Evolutionary conservation across 192 early-diverging fungal species (phyloP), one percentile per base, ranked within the genome.

Genomic region (Phlyctochytrium bullatum): DNA sequence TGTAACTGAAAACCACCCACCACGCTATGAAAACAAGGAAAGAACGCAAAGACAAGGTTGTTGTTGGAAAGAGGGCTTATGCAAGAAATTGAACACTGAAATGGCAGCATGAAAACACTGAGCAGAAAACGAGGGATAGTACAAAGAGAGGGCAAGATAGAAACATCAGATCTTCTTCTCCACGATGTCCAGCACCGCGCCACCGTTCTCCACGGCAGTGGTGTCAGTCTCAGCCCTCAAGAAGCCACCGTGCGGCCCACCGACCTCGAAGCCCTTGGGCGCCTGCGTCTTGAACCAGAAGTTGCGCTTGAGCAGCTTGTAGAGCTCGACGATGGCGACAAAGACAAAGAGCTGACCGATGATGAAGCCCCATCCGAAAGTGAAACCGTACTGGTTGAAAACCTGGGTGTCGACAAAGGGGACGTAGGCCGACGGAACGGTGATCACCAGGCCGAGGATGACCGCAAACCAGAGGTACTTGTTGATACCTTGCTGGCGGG

Each of bases 291-390:
- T 47, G 40, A 47, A 47, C 40, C 40, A 47, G 20, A 47, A 47
- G 40, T 47, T 47, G 40, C 40, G 40, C 40, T 47, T 47, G 40
- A 47, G 20, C 6, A 47, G 40, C 75, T 92, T 92, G 75, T 84
- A 92, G 14, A 82, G n/a, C 69, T 92, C 89, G 29, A 79, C 78
- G n/a, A 85, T 25, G 12, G 79, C 76, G 14, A 90, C 67, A 72
- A 88, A 92, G 29, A 90, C 59, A 24, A 91, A 24, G 52, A 80
- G 64, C 16, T 88, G 81, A 29, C 78, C 73, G 30, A 77, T 66
- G 27, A 89, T 80, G 60, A 90, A 76, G 35, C 84, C 87, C 90
- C 90, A 92, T 75, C 90, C 89, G 84, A 84, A 74, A 17, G 64
- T 62, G 25, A 76, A 24, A 3, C 51, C 33, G 56, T 54, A n/a